phyloP scores from a whole-genome alignment of 2,329 filamentous ascomycete genomes.

The Cordyceps pruinosa region DNA sequence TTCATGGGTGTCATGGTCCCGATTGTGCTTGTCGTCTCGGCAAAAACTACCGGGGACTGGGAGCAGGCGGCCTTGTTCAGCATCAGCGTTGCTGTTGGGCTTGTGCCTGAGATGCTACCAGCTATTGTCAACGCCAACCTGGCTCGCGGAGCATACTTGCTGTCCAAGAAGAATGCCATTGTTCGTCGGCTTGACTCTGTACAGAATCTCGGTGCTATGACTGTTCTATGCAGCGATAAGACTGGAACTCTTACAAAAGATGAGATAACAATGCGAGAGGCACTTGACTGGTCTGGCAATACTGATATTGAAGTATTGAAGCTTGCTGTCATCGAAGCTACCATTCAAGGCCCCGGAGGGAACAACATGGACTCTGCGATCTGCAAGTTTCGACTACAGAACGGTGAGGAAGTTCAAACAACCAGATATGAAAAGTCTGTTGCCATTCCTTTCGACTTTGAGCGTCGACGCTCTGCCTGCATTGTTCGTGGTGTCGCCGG shows the following conservation, averaged over 20 bases:
- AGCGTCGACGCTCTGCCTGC: slow-evolving; percentile 20
- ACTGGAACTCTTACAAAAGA: slow-evolving; percentile 25
- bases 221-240: slow-evolving; percentile 25
- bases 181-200: slow-evolving; percentile 27
- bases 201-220: slow-evolving; percentile 25
- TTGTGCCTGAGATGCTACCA: slow-evolving; percentile 25
- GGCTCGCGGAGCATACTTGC: slow-evolving; percentile 20
- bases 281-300: slow-evolving; percentile 17
- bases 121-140: slow-evolving; percentile 25
- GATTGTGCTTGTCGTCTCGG: slow-evolving; percentile 21
- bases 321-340: slow-evolving; percentile 22
- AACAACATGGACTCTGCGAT: slow-evolving; percentile 25
- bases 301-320: slow-evolving; percentile 19
- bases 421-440: slow-evolving; percentile 19
- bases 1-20: slow-evolving; percentile 26
- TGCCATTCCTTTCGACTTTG: slow-evolving; percentile 22
- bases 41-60: slow-evolving; percentile 22
- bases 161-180: slow-evolving; percentile 30
- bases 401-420: slow-evolving; percentile 14
- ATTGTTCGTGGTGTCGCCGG: slow-evolving; percentile 19
- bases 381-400: slow-evolving; percentile 10
- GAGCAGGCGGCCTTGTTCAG: slow-evolving; percentile 22
- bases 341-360: slow-evolving; percentile 20
- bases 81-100: slow-evolving; percentile 24
- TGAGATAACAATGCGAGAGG: slow-evolving; percentile 21